Evolutionary conservation across 495 filamentous ascomycete genomes (phyloP), one percentile per base, ranked within the genome.

Genomic region (Acidiella bohemica): DNA sequence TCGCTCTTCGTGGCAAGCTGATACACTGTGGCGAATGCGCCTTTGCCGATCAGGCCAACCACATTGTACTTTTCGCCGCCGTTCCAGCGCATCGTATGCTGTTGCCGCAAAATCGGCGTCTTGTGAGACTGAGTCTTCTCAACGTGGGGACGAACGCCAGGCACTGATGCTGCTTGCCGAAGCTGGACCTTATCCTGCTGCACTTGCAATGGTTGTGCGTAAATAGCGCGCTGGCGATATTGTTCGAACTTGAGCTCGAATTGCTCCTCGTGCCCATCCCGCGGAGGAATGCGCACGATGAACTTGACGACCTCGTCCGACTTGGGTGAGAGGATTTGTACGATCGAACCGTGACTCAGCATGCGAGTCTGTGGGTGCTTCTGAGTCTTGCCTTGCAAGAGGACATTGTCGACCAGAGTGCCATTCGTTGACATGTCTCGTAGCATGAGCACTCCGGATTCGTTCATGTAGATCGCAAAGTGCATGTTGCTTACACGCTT

Each of bases 401-500:
- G 64, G 17, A 59, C 59, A 17, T 71, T 63, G 57, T 93, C 86
- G 33, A 97, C 85, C 25, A 82, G 58, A 5, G 92, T 96, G 17
- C 90, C 90, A 47, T 94, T 96, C 0, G 85, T 93, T 0, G 90
- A 96, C 38, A 71, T 69, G 47, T 97, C 90, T 56, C 93, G 76
- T 4, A 96, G 60, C 86, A 97, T 93, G 49, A 95, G 64, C 30
- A 80, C 75, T 9, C 74, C 81, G 32, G 80, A 70, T 3, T 72
- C 60, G 40, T 84, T 96, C 36, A 93, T 60, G 52, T 78, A 92
- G 40, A 97, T 93, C 24, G 84, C 76, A 56, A 94, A 97, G 53
- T 97, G 90, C 10, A 73, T 66, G 54, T 94, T 94, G 59, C 86
- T 94, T 26, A 95, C 65, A 14, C 76, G 70, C 37, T 60, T 72